Percentiles rank a stretch among this genome's conserved stretches.
These are phyloP conservation scores for Saccharomycopsis synnaedendra DNA, from an alignment of 805 yeast genomes.

Conservation along the genomic window DNA sequence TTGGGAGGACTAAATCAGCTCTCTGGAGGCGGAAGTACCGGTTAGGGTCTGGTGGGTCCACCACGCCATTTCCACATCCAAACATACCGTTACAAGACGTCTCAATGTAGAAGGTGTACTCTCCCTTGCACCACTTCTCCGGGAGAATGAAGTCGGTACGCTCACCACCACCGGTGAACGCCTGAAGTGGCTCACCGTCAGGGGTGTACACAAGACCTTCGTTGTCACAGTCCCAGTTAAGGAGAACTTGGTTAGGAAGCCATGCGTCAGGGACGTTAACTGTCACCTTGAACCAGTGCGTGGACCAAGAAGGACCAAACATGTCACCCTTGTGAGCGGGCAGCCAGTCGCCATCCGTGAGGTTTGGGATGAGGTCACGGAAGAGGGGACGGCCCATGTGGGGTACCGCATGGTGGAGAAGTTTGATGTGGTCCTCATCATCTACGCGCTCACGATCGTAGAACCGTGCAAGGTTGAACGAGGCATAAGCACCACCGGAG, in stretches of 20 bases:
- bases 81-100: slow-evolving; percentile 93
- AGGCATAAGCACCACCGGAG: slow-evolving; percentile 65
- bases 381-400: slow-evolving; percentile 55
- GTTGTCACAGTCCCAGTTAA: slow-evolving; percentile 77
- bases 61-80: slow-evolving; percentile 56
- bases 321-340: slow-evolving; percentile 57
- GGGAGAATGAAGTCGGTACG: slow-evolving; percentile 69
- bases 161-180: slow-evolving; percentile 79
- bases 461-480: slow-evolving; percentile 71
- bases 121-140: slow-evolving; percentile 33
- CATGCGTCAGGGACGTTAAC: slow-evolving; percentile 50
- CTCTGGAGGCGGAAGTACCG: slow-evolving; percentile 52
- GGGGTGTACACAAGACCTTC: slow-evolving; percentile 74
- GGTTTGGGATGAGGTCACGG: slow-evolving; percentile 41
- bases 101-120: slow-evolving; percentile 68
- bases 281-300: slow-evolving; percentile 81
- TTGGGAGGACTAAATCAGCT: slow-evolving; percentile 77
- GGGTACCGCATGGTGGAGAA: slow-evolving; percentile 67
- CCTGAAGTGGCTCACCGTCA: slow-evolving; percentile 63
- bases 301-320: slow-evolving; percentile 95
- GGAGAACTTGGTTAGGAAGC: slow-evolving; percentile 41
- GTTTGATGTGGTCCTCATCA: slow-evolving; percentile 30
- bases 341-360: slow-evolving; percentile 35
- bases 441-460: slow-evolving; percentile 48
- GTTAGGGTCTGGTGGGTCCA: slow-evolving; percentile 61